A percentile compares a stretch with the other conserved stretches of the same genome.
phyloP scores from a whole-genome alignment of 306 rosid species.

The apple (Malus domestica) region DNA sequence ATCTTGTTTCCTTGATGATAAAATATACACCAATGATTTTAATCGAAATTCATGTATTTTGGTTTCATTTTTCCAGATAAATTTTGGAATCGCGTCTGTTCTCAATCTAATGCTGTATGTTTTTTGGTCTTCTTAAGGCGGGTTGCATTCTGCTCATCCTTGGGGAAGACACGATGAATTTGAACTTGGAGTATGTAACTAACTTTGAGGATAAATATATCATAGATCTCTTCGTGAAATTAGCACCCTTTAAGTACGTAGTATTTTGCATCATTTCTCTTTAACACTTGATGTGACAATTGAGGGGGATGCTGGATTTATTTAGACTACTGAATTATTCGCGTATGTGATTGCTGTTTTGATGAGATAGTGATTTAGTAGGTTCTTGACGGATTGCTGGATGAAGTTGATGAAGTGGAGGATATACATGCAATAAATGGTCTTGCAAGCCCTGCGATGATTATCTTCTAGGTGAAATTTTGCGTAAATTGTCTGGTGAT shows the following conservation, averaged over 20 bases:
- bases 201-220: slow-evolving; percentile 19
- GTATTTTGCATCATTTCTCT: neutral
- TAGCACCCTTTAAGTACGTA: neutral
- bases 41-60: neutral
- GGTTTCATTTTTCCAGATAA: slow-evolving; percentile 1
- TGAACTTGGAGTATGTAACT: slow-evolving; percentile 65
- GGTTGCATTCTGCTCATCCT: slow-evolving; percentile 48
- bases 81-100: slow-evolving; percentile 4
- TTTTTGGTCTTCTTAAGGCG: slow-evolving; percentile 40
- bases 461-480: slow-evolving; percentile 58
- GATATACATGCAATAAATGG: slow-evolving; percentile 55
- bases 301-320: neutral
- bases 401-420: slow-evolving; percentile 64
- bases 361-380: slow-evolving; percentile 37
- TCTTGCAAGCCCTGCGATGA: slow-evolving; percentile 63
- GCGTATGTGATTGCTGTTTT: slow-evolving; percentile 17
- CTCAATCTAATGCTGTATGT: slow-evolving; percentile 32
- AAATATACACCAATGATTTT: neutral
- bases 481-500: neutral
- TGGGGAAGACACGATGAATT: slow-evolving; percentile 52
- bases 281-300: neutral
- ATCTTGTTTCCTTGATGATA: neutral
- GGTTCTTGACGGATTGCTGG: slow-evolving; percentile 89
- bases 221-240: slow-evolving; percentile 8
- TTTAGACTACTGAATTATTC: neutral